Base-by-base conservation (phyloP, 768 basidiomycete genomes). In the Serendipita indica region DNA sequence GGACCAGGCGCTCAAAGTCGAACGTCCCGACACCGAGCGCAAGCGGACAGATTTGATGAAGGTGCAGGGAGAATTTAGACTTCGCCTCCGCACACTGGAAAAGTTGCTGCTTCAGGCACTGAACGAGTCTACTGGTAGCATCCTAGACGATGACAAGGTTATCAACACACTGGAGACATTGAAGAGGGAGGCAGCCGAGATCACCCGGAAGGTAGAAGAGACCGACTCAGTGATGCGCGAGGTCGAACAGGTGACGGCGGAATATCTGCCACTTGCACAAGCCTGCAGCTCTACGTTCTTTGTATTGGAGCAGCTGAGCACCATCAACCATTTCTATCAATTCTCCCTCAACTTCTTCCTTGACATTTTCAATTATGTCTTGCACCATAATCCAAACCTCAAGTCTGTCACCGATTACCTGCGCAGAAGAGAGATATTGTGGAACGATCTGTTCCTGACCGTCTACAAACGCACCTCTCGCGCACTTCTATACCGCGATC, bases 261-360 rank as follows among this genome's bases (percentile, higher is more conserved):
- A 97, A 68, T 99, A 98, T 68, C 75, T 93, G 12, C 90, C 94
- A 6, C 72, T 99, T 49, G 94, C 96, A 0, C 89, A 92, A 66
- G 91, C 92, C 3, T 96, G 93, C 77, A 94, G 92, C 68, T 83
- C 90, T 1, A 83, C 97, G 39, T 99, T 89, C 80, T 99, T 99
- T 73, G 86, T 94, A 60, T 75, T 99, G 65, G 94, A 98, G 66
- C 92, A 97, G 66, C 78, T 98, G 54, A 86, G 89, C 68, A 77
- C 86, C 57, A 80, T 97, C 73, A 90, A 94, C 67, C 94, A 96
- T 71, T 98, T 98, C 75, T 99, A 99, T 67, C 90, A 97, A 69
- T 99, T 99, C 76, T 98, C 96, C 1, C 78, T 99, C 45, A 84
- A 77, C 28, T 97, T 94, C 78, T 99, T 99, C 86, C 79, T 98